Base-by-base conservation (phyloP, 2,329 filamentous ascomycete genomes). In the Dichotomopilus funicola region DNA sequence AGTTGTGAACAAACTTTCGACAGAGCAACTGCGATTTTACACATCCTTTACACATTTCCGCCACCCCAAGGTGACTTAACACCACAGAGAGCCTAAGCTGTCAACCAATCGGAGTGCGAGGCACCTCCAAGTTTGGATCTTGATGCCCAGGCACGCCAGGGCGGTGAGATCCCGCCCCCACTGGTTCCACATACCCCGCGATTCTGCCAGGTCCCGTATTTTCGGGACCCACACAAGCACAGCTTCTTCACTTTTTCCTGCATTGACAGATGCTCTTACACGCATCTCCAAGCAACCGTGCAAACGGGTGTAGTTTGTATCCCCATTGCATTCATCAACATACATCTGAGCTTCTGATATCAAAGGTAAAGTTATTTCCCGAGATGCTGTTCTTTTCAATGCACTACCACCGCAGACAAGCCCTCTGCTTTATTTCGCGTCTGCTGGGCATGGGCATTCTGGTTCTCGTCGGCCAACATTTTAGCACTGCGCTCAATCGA, bases 141-240 rank as follows among this genome's bases (percentile, higher is more conserved):
- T n/a, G 49, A 27, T 27, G 19, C 19, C 3, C 19, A 27, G 19
- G 19, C 19, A 27, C 19, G 19, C 19, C 19, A 27, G 19, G 59
- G 59, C 59, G 59, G 59, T 61, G 53, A 61, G 33, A n/a, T 31
- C 7, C 6, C 8, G 4, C 33, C 47, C 47, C 49, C 44, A 19
- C 40, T 19, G 7, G 38, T 5, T 35, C 44, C 38, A 40, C 44
- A 12, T 52, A 57, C 61, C 61, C 61, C 61, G 55, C 61, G 54
- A 62, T 62, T 60, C 61, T 62, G 61, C 61, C 61, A 38, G 13
- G 34, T 5, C 27, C 42, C 43, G 13, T 9, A n/a, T 7, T n/a
- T 3, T n/a, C 6, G 10, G 47, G 52, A 47, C 44, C 56, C 56
- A 53, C 47, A 49, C n/a, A 27, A 27, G 19, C 19, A 27, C 19